Conservation (phyloP, 2,329 filamentous ascomycete genomes). For the Sclerotinia borealis region DNA sequence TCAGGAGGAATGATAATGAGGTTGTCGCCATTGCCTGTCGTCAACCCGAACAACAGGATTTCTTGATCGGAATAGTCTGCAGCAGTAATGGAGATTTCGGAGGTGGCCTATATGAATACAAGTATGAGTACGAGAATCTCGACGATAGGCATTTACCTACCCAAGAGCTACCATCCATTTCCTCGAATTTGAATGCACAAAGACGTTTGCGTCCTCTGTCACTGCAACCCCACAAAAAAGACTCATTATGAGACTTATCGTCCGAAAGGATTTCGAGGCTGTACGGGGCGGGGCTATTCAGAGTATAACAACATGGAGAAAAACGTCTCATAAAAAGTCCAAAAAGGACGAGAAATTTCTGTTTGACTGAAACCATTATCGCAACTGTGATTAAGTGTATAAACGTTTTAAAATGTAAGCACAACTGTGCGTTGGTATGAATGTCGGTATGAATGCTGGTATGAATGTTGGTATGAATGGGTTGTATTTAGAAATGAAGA, state of each 20-base stretch:
- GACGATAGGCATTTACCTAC: too few relatives aligned
- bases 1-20: too few relatives aligned
- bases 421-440: not conserved
- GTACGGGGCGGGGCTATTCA: not conserved
- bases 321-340: not conserved
- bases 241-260: too few relatives aligned
- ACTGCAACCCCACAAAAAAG: too few relatives aligned
- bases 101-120: not conserved
- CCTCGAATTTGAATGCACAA: too few relatives aligned
- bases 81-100: not conserved
- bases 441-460: too few relatives aligned
- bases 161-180: too few relatives aligned
- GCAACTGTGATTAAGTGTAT: not conserved
- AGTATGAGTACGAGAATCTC: too few relatives aligned
- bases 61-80: not conserved
- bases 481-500: not conserved
- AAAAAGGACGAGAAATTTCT: not conserved
- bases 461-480: not conserved
- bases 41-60: too few relatives aligned
- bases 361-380: not conserved
- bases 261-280: too few relatives aligned
- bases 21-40: not conserved
- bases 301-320: not conserved
- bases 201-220: too few relatives aligned
- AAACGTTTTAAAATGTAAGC: not conserved